A percentile compares a stretch with the other conserved stretches of the same genome.
These are phyloP conservation scores for Epichloe gansuensis DNA, from an alignment of 2,329 filamentous ascomycete genomes.

Conservation along the genomic window DNA sequence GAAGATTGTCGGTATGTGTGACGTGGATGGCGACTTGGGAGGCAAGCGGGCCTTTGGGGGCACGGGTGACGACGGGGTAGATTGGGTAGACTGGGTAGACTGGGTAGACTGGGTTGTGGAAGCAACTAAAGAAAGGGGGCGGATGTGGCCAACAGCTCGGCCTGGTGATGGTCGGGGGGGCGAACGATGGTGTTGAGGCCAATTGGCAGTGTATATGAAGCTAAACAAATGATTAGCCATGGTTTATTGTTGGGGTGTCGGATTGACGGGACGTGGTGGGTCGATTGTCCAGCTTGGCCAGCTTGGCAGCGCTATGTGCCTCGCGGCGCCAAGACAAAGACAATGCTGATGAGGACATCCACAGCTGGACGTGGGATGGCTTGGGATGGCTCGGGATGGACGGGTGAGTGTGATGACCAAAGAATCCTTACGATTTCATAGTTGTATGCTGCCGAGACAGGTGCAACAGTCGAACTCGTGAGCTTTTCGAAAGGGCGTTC, in stretches of 20 bases:
- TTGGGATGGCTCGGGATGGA: background rate
- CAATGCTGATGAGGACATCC: background rate
- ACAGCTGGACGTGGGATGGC: background rate
- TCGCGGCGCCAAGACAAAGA: background rate
- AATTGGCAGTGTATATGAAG: slow-evolving; percentile 41
- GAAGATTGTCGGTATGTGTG: slow-evolving; percentile 26
- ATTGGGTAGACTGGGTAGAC: slow-evolving; percentile 6
- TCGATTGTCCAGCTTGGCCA: background rate
- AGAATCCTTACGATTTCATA: slow-evolving; percentile 1
- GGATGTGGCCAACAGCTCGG: slow-evolving; percentile 32
- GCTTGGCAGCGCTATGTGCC: background rate
- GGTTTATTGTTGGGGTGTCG: slow-evolving; percentile 3
- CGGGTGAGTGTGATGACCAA: background rate
- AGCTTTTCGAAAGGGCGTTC: background rate
- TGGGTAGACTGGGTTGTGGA: slow-evolving; percentile 20
- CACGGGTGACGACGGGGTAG: slow-evolving; percentile 20
- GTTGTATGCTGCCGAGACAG: background rate
- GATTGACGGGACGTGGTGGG: background rate
- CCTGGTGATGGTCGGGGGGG: slow-evolving; percentile 15
- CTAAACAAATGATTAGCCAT: slow-evolving; percentile 20
- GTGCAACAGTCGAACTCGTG: background rate
- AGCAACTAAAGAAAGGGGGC: slow-evolving; percentile 41
- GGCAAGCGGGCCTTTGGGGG: slow-evolving; percentile 21
- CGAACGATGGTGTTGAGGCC: slow-evolving; percentile 29
- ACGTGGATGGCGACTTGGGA: slow-evolving; percentile 24